phyloP scores from a whole-genome alignment of 768 basidiomycete genomes.

The Lactarius akahatsu region DNA sequence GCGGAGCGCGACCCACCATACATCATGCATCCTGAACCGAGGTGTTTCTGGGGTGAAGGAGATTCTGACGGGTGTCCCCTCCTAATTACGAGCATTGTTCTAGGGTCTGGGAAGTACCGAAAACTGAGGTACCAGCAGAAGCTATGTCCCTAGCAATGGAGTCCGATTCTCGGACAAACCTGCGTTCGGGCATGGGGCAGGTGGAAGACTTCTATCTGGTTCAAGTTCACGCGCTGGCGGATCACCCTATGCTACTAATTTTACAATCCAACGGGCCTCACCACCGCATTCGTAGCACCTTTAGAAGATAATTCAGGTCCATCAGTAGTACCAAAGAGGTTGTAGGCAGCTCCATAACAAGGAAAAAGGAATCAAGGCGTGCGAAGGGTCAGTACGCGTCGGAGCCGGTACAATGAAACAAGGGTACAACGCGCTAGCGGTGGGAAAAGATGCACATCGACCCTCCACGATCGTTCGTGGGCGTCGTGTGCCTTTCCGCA shows the following conservation, averaged over 20 bases:
- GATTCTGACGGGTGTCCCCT: not conserved
- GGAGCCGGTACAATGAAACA: not conserved
- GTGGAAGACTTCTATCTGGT: not conserved
- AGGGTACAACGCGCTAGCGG: not conserved
- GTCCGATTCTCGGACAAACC: not conserved
- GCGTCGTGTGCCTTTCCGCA: not conserved
- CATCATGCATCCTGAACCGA: too few species aligned
- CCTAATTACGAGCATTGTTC: not conserved
- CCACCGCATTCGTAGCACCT: not conserved
- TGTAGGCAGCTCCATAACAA: too few species aligned
- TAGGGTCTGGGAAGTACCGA: too few species aligned
- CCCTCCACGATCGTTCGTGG: not conserved
- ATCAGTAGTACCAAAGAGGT: not conserved
- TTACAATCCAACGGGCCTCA: not conserved
- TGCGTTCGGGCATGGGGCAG: not conserved
- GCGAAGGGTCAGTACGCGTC: not conserved
- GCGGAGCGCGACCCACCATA: too few species aligned
- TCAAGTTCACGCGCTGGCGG: not conserved
- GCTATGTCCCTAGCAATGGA: too few species aligned
- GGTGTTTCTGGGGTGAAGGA: too few species aligned
- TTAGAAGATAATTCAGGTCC: not conserved
- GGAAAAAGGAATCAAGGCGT: not conserved
- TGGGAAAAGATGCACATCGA: not conserved
- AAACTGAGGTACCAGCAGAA: too few species aligned
- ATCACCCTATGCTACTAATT: not conserved